phyloP scores from a whole-genome alignment of 768 basidiomycete species.

The Mycena amicta region DNA sequence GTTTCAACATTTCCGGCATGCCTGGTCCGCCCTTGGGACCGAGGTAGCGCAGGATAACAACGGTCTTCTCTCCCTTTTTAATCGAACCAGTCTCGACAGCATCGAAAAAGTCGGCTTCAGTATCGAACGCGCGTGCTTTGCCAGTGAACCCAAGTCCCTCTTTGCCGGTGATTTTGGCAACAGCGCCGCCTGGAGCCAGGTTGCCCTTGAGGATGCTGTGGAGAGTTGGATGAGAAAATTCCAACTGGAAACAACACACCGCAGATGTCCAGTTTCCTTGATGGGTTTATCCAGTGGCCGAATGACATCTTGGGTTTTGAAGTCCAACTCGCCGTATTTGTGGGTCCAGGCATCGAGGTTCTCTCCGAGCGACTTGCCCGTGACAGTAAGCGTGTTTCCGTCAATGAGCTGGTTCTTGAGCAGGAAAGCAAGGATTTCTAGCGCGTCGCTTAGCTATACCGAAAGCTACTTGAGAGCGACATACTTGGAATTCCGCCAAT shows the following conservation, averaged over 20 bases:
- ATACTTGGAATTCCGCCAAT: slow-evolving; percentile 95
- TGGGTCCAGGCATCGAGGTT: slow-evolving; percentile 90
- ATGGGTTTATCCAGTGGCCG: slow-evolving; percentile 86
- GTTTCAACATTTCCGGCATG: slow-evolving; percentile 99
- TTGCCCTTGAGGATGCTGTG: slow-evolving; percentile 86
- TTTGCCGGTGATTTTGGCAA: slow-evolving; percentile 96
- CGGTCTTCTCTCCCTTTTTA: slow-evolving; percentile 95
- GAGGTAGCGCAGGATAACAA: slow-evolving; percentile 92
- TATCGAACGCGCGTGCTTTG: slow-evolving; percentile 90
- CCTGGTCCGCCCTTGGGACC: slow-evolving; percentile 97
- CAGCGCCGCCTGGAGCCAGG: slow-evolving; percentile 93
- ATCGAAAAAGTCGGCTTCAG: slow-evolving; percentile 82
- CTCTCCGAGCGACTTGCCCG: slow-evolving; percentile 87
- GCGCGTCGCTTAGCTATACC: slow-evolving; percentile 3
- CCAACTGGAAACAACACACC: slow-evolving; percentile 46
- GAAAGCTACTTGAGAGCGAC: slow-evolving; percentile 32
- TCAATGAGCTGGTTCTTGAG: slow-evolving; percentile 88
- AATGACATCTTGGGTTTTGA: slow-evolving; percentile 77
- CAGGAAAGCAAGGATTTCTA: slow-evolving; percentile 84
- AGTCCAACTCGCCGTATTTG: slow-evolving; percentile 75
- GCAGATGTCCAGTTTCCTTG: slow-evolving; percentile 87
- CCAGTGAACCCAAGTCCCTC: slow-evolving; percentile 90
- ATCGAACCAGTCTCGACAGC: slow-evolving; percentile 89
- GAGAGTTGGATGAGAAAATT: slow-evolving; percentile 2
- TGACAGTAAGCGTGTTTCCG: slow-evolving; percentile 89